A percentile compares a stretch with the other conserved stretches of the same genome.
Evolutionary conservation across 2,329 filamentous ascomycete species (phyloP).

Genomic region (Diplodia sapinea): DNA sequence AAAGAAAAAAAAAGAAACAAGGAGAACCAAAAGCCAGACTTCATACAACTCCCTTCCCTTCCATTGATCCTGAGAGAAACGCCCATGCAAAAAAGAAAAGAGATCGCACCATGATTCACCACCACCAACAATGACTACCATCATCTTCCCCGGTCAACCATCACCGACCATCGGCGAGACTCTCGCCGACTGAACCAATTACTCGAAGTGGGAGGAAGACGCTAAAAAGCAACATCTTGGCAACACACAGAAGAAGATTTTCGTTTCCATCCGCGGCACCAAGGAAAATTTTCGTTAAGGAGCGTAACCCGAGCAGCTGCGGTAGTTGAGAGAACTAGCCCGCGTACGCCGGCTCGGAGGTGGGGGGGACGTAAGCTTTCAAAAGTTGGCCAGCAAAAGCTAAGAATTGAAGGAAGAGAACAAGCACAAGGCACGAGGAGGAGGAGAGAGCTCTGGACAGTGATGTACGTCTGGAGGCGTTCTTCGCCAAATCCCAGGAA

Average conservation of each 20-base stretch:
- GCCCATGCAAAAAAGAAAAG: background rate
- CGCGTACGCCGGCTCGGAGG: background rate
- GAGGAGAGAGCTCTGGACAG: slow-evolving; percentile 2
- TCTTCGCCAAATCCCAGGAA: background rate
- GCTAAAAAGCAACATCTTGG: background rate
- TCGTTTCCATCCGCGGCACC: slow-evolving; percentile 8
- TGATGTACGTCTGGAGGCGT: slow-evolving; percentile 9
- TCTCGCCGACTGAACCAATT: slow-evolving; percentile 5
- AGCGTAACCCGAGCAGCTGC: background rate
- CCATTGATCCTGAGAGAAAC: background rate
- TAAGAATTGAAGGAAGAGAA: background rate
- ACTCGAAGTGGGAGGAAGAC: background rate
- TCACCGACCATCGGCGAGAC: background rate
- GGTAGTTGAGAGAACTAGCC: background rate
- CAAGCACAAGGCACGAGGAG: background rate
- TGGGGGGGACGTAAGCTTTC: background rate
- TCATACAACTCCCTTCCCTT: background rate
- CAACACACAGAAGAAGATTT: slow-evolving; percentile 1
- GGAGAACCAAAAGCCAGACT: background rate
- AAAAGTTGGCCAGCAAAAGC: slow-evolving; percentile 9
- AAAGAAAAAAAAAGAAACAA: background rate
- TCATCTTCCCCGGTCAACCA: background rate
- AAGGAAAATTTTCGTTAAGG: slow-evolving; percentile 11
- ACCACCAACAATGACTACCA: background rate
- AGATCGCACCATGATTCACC: background rate